Base-by-base conservation (phyloP, 1,284 basidiomycete genomes). In the Boletus mariae region DNA sequence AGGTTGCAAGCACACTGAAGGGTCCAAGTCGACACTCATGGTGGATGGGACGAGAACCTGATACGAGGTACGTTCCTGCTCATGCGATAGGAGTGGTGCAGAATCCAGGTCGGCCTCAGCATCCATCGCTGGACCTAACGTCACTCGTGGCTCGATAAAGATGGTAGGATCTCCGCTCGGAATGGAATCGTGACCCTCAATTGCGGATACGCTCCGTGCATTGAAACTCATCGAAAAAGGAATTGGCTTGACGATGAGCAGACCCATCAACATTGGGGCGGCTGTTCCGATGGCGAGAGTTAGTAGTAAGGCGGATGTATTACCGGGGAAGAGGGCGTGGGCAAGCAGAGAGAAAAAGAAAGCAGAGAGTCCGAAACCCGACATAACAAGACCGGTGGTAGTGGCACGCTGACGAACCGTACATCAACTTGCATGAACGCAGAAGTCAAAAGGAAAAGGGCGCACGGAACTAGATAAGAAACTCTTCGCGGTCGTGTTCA, bases 281-380 rank as follows among this genome's bases (percentile, higher is more conserved):
- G 84, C 75, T 1, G 87, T 89, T 1, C 90, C 90, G 2, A 87
- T 63, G 0, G 85, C 79, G 10, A 93, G 80, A n/a, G 88, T 65
- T 0, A 84, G 72, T 3, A 93, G 71, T 52, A 92, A 84, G 5
- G 80, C 79, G 4, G 81, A 83, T 0, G 86, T 89, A 59, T 90
- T 77, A 0, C 87, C 90, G 0, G 85, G 82, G 58, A 83, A 92
- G 28, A 85, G 61, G 0, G 75, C 58, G 52, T 89, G 83, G 0
- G 86, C 82, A 17, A 90, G 66, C 0, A 80, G 77, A 23, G 85
- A 85, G 71, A 92, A 93, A 54, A 87, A 74, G 71, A 92, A 92
- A 0, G 90, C 91, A 8, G 87, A 90, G 5, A 93, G 76, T 0
- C 91, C 91, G 55, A 91, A 92, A n/a, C 88, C 91, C 0, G 88